phyloP scores from a whole-genome alignment of 129 eudicot species.

The Kitagawia praeruptora region DNA sequence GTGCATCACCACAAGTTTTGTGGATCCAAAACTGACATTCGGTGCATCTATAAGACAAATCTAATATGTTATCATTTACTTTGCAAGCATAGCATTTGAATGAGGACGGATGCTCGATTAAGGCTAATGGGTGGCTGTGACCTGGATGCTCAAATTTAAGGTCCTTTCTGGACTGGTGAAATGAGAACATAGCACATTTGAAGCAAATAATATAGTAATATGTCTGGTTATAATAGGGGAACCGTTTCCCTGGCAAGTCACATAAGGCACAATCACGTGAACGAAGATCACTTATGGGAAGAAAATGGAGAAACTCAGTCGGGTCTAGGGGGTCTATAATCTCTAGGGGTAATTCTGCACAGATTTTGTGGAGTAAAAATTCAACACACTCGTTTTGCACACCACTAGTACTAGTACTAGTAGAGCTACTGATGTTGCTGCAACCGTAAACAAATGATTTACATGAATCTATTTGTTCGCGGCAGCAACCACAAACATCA shows the following conservation, averaged over 20 bases:
- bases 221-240: too few relatives aligned
- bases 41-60: background rate
- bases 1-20: too few relatives aligned
- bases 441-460: background rate
- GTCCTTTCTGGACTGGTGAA: background rate
- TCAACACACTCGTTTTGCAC: too few relatives aligned
- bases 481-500: background rate
- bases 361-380: background rate
- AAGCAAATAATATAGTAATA: background rate
- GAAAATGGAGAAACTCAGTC: background rate
- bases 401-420: too few relatives aligned
- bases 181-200: background rate
- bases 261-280: too few relatives aligned
- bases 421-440: background rate
- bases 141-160: background rate
- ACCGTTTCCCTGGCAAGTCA: too few relatives aligned
- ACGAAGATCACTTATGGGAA: too few relatives aligned
- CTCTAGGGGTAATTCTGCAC: background rate
- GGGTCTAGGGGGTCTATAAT: background rate
- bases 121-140: background rate
- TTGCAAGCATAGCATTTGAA: background rate
- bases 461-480: background rate
- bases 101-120: background rate
- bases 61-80: background rate
- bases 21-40: background rate